A percentile compares a stretch with the other conserved stretches of the same genome.
Conservation (phyloP, 148 eudicot species). For the Vaccinium corymbosum region DNA sequence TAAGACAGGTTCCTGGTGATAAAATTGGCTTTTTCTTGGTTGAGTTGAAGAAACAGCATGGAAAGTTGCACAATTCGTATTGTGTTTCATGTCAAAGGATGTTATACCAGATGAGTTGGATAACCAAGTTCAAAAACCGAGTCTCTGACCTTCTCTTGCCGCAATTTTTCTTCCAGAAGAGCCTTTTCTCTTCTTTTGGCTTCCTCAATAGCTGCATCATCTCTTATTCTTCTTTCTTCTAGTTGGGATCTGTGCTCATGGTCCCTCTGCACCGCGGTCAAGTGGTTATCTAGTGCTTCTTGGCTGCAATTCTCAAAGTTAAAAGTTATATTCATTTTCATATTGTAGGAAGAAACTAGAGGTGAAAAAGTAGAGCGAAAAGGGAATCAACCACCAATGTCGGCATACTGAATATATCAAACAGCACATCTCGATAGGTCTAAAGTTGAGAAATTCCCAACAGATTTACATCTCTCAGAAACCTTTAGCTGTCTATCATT, state of each 20-base stretch:
- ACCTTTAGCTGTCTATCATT: not conserved
- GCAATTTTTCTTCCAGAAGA: constrained; percentile 56
- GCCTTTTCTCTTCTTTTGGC: constrained; percentile 79
- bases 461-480: not conserved
- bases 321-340: not conserved
- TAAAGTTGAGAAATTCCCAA: not conserved
- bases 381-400: not conserved
- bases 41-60: not conserved
- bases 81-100: not conserved
- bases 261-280: constrained; percentile 80
- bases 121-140: not conserved
- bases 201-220: constrained; percentile 89
- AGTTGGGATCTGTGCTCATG: constrained; percentile 79
- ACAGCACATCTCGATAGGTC: not conserved
- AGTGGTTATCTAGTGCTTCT: constrained; percentile 90
- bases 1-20: not conserved
- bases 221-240: constrained; percentile 87
- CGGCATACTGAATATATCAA: not conserved
- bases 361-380: not conserved
- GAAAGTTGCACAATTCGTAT: not conserved
- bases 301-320: constrained; percentile 46
- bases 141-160: constrained; percentile 56
- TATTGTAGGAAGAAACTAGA: constrained; percentile 5
- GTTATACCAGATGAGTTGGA: not conserved
- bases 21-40: not conserved